Evolutionary conservation across 306 rosid species (phyloP).

Genomic region (Crotalaria pallida): DNA sequence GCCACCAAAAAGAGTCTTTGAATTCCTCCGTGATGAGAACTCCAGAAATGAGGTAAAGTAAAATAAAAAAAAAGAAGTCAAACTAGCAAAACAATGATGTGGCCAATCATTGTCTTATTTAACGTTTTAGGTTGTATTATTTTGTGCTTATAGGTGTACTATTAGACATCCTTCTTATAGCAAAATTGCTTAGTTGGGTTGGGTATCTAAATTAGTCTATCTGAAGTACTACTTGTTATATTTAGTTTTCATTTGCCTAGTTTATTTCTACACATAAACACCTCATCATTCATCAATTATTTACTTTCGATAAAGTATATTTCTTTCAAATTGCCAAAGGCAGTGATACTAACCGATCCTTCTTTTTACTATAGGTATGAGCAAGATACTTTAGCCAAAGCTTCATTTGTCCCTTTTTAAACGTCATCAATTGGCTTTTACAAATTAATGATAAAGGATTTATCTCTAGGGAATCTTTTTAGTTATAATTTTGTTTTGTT

Average conservation of each 20-base stretch:
- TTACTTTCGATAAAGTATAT: conserved; percentile 4
- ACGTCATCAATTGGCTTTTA: conserved; percentile 11
- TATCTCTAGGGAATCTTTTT: not conserved
- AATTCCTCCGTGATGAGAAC: conserved; percentile 91
- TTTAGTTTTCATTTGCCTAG: not conserved
- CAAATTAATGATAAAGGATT: not conserved
- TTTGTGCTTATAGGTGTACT: conserved; percentile 14
- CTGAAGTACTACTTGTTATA: conserved; percentile 12
- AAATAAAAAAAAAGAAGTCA: not conserved
- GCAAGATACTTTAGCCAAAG: not conserved
- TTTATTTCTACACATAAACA: not conserved
- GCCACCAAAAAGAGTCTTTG: conserved; percentile 80
- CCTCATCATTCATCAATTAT: conserved; percentile 13
- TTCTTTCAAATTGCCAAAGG: conserved; percentile 18
- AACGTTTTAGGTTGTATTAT: conserved; percentile 24
- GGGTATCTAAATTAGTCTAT: conserved; percentile 1
- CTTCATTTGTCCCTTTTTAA: conserved; percentile 11
- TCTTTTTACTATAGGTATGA: conserved; percentile 4
- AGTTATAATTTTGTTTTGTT: not conserved
- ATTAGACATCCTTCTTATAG: conserved; percentile 13
- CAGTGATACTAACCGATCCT: not conserved
- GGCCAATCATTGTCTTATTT: conserved; percentile 14
- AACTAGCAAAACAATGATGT: conserved; percentile 6
- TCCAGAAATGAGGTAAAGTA: conserved; percentile 90
- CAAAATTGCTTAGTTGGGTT: not conserved